These are phyloP conservation scores for Leishmania lainsoni DNA, from an alignment of 208 protist genomes.

Conservation along the genomic window DNA sequence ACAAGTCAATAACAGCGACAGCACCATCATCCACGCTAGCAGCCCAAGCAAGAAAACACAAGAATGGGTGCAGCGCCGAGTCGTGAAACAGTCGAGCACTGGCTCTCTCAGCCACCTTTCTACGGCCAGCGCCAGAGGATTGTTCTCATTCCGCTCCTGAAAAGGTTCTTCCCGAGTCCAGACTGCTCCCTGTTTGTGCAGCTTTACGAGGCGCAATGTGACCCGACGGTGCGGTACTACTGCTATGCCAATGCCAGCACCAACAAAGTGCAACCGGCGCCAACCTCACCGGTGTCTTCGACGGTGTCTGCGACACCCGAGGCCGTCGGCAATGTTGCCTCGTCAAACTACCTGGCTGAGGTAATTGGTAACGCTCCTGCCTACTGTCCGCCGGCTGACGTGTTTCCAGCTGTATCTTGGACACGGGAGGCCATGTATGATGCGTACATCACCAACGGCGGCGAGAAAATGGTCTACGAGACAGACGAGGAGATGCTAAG, in stretches of 20 bases:
- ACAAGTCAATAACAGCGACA: not conserved
- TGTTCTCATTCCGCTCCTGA: conserved; percentile 54
- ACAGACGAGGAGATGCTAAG: conserved; percentile 44
- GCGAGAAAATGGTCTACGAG: conserved; percentile 34
- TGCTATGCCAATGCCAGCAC: conserved; percentile 30
- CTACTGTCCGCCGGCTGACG: conserved; percentile 33
- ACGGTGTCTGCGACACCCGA: conserved; percentile 6
- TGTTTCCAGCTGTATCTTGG: conserved; percentile 32
- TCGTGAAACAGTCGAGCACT: conserved; percentile 32
- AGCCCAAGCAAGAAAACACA: not conserved
- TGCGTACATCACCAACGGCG: conserved; percentile 29
- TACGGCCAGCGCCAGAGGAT: conserved; percentile 50
- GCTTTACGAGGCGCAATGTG: conserved; percentile 53
- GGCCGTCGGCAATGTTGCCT: conserved; percentile 3
- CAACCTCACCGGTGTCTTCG: conserved; percentile 9
- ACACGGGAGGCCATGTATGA: conserved; percentile 48
- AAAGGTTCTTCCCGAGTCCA: conserved; percentile 58
- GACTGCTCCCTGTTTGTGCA: conserved; percentile 61
- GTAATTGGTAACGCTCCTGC: conserved; percentile 15
- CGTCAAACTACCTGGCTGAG: conserved; percentile 14
- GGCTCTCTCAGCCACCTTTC: conserved; percentile 39
- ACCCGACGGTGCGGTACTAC: conserved; percentile 75
- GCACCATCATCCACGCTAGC: not conserved
- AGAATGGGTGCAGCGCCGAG: conserved; percentile 72
- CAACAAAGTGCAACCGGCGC: not conserved